Conservation (phyloP, 805 yeast species). For the Wickerhamomyces bisporus region DNA sequence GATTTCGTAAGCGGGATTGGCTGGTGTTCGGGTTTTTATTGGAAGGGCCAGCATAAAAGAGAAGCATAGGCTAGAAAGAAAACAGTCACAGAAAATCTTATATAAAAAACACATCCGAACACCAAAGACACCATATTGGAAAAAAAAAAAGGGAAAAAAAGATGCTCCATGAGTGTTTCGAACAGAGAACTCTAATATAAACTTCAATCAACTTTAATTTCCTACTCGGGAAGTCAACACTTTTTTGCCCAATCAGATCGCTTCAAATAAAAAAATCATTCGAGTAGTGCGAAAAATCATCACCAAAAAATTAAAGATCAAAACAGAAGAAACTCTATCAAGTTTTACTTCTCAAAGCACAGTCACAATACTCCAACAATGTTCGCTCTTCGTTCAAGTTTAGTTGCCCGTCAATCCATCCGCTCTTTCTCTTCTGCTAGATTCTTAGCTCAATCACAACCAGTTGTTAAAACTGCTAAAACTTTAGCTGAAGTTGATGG, state of each 20-base stretch:
- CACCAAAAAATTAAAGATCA: neutral
- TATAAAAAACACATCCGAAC: conserved; percentile 4
- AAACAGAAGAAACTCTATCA: conserved; percentile 3
- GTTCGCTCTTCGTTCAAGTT: conserved; percentile 34
- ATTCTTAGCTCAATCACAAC: conserved; percentile 22
- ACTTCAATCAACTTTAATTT: neutral
- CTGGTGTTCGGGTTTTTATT: too few species aligned
- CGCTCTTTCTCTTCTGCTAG: conserved; percentile 31
- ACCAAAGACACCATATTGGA: conserved; percentile 2
- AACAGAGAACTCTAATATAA: conserved; percentile 1
- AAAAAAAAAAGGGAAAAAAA: too few species aligned
- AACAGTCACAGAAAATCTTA: neutral
- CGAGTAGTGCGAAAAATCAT: conserved; percentile 11
- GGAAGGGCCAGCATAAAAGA: neutral
- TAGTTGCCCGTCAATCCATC: conserved; percentile 26
- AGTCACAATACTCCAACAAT: conserved; percentile 10
- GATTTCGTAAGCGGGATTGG: neutral
- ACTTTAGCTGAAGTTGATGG: conserved; percentile 74
- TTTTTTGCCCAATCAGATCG: conserved; percentile 18
- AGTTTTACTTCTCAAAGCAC: too few species aligned
- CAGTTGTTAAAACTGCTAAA: conserved; percentile 50
- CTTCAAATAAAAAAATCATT: conserved; percentile 17
- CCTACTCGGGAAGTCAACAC: conserved; percentile 16
- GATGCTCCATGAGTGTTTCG: conserved; percentile 3
- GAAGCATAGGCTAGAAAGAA: too few species aligned